Conservation (phyloP, 2,329 filamentous ascomycete species). For the Septoria petroselini region DNA sequence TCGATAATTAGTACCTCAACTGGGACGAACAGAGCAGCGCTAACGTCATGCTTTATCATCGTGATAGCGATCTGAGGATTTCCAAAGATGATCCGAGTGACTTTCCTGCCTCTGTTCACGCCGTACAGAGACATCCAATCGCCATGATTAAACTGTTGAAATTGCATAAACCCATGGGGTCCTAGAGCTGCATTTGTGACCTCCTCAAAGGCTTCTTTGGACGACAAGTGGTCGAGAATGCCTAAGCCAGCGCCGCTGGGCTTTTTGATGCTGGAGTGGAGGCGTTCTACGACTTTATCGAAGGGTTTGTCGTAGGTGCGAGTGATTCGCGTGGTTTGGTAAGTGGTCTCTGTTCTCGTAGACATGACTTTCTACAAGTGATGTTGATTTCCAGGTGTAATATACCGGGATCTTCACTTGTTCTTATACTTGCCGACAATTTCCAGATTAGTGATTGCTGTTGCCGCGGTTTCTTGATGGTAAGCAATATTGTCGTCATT, state of each 20-base stretch:
- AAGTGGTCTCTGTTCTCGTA: slow-evolving; percentile 9
- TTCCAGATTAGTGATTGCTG: too few relatives aligned
- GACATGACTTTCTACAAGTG: slow-evolving; percentile 1
- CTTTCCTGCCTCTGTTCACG: slow-evolving; percentile 14
- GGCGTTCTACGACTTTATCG: slow-evolving; percentile 17
- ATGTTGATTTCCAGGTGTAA: too few relatives aligned
- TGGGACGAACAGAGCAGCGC: slow-evolving; percentile 23
- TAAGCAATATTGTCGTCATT: too few relatives aligned
- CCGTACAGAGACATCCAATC: slow-evolving; percentile 20
- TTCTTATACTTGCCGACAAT: too few relatives aligned
- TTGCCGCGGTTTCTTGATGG: too few relatives aligned
- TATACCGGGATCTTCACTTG: too few relatives aligned
- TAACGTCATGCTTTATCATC: slow-evolving; percentile 22
- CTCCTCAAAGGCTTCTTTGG: slow-evolving; percentile 17
- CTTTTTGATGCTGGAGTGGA: slow-evolving; percentile 21
- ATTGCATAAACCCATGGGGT: slow-evolving; percentile 23
- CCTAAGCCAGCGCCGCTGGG: slow-evolving; percentile 9
- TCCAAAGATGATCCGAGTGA: slow-evolving; percentile 19
- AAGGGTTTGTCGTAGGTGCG: slow-evolving; percentile 18
- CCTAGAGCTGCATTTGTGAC: slow-evolving; percentile 17
- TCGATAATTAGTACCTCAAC: slow-evolving; percentile 20
- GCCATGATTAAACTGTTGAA: slow-evolving; percentile 17
- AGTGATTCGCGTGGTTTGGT: slow-evolving; percentile 19
- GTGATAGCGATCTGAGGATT: slow-evolving; percentile 22
- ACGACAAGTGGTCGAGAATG: slow-evolving; percentile 21